These are phyloP conservation scores for Salix koriyanagi DNA, from an alignment of 345 rosid genomes.

Conservation along the genomic window DNA sequence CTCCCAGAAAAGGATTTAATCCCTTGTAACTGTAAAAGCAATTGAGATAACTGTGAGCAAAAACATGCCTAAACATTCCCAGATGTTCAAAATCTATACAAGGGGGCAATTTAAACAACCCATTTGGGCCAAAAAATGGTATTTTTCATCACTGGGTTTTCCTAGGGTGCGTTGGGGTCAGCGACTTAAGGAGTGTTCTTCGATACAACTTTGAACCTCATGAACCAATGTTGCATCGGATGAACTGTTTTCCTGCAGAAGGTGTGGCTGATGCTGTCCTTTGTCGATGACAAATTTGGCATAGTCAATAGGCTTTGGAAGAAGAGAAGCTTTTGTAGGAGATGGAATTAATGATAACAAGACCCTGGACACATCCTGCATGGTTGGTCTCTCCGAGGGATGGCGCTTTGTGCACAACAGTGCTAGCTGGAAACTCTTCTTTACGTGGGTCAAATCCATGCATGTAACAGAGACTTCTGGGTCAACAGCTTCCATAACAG, in stretches of 20 bases:
- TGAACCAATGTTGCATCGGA: conserved; percentile 71
- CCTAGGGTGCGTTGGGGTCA: background rate
- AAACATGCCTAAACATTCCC: background rate
- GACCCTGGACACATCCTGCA: conserved; percentile 82
- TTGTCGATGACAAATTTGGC: conserved; percentile 42
- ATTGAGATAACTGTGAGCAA: background rate
- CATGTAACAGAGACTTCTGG: conserved; percentile 86
- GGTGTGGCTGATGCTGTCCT: conserved; percentile 31
- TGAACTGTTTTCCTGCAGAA: conserved; percentile 35
- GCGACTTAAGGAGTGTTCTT: conserved; percentile 48
- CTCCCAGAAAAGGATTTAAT: background rate
- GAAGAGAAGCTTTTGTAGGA: conserved; percentile 30
- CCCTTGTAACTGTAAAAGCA: background rate
- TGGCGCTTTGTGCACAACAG: conserved; percentile 67
- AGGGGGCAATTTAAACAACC: background rate
- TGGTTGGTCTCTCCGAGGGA: conserved; percentile 77
- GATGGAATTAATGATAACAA: conserved; percentile 62
- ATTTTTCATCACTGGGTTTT: background rate
- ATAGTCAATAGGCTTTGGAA: conserved; percentile 41
- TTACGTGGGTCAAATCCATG: conserved; percentile 51
- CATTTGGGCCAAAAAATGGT: conserved; percentile 10
- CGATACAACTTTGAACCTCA: conserved; percentile 54
- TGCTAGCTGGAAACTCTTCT: conserved; percentile 74
- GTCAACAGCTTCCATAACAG: conserved; percentile 91
- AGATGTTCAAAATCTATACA: background rate